Percentiles rank a stretch among this genome's conserved stretches.
These are phyloP conservation scores for Tetrapisispora fleetii DNA, from an alignment of 805 yeast species.

Conservation along the genomic window DNA sequence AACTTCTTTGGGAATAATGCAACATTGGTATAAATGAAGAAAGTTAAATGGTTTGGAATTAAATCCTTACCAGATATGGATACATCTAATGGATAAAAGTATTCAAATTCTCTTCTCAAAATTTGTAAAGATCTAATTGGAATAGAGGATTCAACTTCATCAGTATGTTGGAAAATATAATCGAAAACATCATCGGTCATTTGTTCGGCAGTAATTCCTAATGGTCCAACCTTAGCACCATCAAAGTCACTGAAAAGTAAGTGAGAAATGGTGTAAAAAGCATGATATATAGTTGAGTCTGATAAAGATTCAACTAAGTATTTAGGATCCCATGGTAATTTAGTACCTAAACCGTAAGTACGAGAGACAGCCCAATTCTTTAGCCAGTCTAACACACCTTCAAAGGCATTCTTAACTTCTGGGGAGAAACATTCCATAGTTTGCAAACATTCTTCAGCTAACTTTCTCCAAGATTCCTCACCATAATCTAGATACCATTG, in stretches of 20 bases:
- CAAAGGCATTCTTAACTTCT: conserved; percentile 86
- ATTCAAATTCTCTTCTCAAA: conserved; percentile 90
- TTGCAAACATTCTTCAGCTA: conserved; percentile 69
- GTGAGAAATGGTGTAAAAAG: conserved; percentile 85
- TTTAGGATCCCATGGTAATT: conserved; percentile 92
- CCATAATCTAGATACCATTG: conserved; percentile 98
- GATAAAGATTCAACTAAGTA: conserved; percentile 90
- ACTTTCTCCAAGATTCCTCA: conserved; percentile 79
- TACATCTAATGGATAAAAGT: conserved; percentile 89
- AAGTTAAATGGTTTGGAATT: conserved; percentile 93
- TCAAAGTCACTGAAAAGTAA: conserved; percentile 78
- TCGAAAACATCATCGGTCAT: conserved; percentile 92
- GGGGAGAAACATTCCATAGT: conserved; percentile 67
- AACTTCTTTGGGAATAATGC: conserved; percentile 82
- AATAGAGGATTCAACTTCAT: conserved; percentile 46
- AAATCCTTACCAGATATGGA: conserved; percentile 94
- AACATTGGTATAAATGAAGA: conserved; percentile 86
- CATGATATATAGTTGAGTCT: conserved; percentile 92
- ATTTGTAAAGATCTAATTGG: conserved; percentile 55
- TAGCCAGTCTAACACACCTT: conserved; percentile 90
- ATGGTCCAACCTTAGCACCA: conserved; percentile 66
- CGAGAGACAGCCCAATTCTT: conserved; percentile 98
- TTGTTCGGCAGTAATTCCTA: conserved; percentile 67
- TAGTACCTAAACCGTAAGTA: conserved; percentile 91
- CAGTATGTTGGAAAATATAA: conserved; percentile 70